Evolutionary conservation across 768 basidiomycete species (phyloP), one percentile per base, ranked within the genome.

Genomic region (Glaciozyma martinii): DNA sequence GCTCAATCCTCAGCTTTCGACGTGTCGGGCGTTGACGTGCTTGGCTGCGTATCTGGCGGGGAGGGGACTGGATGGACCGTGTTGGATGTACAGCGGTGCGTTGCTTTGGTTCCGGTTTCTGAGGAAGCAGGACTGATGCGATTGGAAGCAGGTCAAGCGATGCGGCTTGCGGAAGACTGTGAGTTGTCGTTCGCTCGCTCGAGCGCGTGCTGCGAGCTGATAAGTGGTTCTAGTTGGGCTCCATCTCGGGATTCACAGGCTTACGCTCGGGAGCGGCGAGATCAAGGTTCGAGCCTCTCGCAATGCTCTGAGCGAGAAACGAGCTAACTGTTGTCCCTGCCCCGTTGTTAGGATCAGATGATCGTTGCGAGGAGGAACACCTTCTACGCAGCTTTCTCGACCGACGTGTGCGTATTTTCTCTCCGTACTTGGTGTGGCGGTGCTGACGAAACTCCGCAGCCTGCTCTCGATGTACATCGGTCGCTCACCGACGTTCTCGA

Each of bases 1-100:
- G 63, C 37, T 30, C 40, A 27, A 40, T n/a, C 33, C 68, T 59
- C 8, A 44, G 3, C 23, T 66, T 0, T 63, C 62, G n/a, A 70
- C 68, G 1, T 60, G 66, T 29, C 25, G 46, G n/a, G 46, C 21
- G 9, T 47, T 47, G 46, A 47, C 46, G 46, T 25, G 19, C 21
- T 7, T 47, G 21, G n/a, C 21, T 6, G 46, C n/a, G 46, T 47
- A 16, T 47, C n/a, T 23, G 21, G 46, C 46, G 46, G 46, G 46
- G 46, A 47, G 46, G n/a, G 46, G 46, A 47, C 12, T 23, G 19
- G 46, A 47, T 23, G 46, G 37, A 13, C 37, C 37, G 15, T 40
- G 37, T 40, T 40, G 37, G 37, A 40, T 40, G 37, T 40, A 40
- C 37, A 40, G 37, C 37, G 37, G 37, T 40, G 12, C 37, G 37